Conservation (phyloP, 805 yeast species). For the Clavispora santaluciae region DNA sequence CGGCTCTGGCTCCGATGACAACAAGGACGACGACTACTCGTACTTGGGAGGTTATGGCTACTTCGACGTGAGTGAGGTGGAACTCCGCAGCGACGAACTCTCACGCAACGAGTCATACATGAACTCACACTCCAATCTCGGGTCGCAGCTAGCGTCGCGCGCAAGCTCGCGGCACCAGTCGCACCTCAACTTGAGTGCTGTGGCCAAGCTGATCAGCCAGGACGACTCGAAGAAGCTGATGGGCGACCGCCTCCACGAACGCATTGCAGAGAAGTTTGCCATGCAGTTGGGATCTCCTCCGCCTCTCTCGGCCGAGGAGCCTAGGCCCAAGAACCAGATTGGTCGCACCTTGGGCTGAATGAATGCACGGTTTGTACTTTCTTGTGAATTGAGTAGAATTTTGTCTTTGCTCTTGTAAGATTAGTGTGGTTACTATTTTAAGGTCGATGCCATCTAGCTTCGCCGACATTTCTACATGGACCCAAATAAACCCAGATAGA, state of each 20-base stretch:
- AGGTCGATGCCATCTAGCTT: too few species aligned
- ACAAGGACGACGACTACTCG: conserved; percentile 25
- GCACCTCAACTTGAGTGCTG: conserved; percentile 19
- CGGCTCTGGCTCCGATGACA: not conserved
- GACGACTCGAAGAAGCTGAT: conserved; percentile 1
- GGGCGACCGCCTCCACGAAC: not conserved
- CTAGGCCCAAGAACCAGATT: conserved; percentile 14
- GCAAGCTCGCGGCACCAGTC: conserved; percentile 28
- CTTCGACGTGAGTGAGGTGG: conserved; percentile 68
- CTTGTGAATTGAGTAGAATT: too few species aligned
- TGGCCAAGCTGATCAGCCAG: conserved; percentile 3
- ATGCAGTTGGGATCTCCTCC: not conserved
- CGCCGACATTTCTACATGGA: too few species aligned
- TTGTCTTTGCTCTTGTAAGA: too few species aligned
- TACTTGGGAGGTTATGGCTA: conserved; percentile 83
- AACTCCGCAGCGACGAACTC: conserved; percentile 42
- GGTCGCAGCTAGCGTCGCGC: conserved; percentile 22
- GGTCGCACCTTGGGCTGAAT: conserved; percentile 14
- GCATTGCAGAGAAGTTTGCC: not conserved
- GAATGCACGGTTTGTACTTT: too few species aligned
- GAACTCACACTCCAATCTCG: conserved; percentile 20
- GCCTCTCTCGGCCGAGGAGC: conserved; percentile 3
- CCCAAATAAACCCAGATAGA: too few species aligned
- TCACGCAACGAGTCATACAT: conserved; percentile 27
- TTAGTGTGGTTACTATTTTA: too few species aligned